Conservation (phyloP, 2,329 filamentous ascomycete genomes). For the Microascus cirrosus region DNA sequence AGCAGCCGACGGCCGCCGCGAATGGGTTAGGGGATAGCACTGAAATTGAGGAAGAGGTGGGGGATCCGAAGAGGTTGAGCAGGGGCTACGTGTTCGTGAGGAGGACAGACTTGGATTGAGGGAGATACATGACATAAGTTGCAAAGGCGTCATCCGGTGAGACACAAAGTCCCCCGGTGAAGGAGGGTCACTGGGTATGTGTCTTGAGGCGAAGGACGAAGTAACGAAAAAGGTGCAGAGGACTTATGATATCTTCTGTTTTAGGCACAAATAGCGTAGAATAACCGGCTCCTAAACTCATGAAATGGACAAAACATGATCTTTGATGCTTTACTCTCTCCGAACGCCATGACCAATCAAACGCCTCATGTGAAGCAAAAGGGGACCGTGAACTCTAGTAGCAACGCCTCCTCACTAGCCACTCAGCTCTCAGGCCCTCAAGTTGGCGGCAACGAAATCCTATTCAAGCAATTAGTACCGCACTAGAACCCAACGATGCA, state of each 20-base stretch:
- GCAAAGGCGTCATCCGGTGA: too few species aligned
- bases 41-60: slow-evolving; percentile 36
- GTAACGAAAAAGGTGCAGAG: not conserved
- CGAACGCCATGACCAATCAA: not conserved
- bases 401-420: not conserved
- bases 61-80: slow-evolving; percentile 31
- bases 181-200: too few species aligned
- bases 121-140: not conserved
- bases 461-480: slow-evolving; percentile 4
- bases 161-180: not conserved
- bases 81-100: slow-evolving; percentile 44
- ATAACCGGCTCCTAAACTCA: slow-evolving; percentile 18
- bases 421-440: not conserved
- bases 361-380: not conserved
- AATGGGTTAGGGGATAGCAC: slow-evolving; percentile 23
- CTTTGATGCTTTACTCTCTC: not conserved
- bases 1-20: not conserved
- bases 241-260: not conserved
- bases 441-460: slow-evolving; percentile 7
- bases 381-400: not conserved
- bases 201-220: not conserved
- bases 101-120: slow-evolving; percentile 37
- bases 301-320: slow-evolving; percentile 22
- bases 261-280: not conserved
- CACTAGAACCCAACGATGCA: not conserved